phyloP scores from a whole-genome alignment of 2,329 filamentous ascomycete species.

The Zelopaecilomyces penicillatus region DNA sequence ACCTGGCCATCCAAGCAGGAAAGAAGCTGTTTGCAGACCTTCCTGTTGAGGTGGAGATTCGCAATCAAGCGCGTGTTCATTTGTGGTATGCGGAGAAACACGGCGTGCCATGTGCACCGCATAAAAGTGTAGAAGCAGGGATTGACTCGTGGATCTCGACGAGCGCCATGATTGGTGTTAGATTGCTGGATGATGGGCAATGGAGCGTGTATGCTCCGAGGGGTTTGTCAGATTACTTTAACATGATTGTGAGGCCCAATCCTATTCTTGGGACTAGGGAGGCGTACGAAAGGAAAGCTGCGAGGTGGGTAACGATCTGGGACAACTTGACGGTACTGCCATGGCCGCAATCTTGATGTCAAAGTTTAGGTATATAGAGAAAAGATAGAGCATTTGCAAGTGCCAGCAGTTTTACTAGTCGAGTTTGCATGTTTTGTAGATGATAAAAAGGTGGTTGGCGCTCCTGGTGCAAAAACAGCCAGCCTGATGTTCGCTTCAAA shows the following conservation, averaged over 20 bases:
- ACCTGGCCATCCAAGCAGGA: slow-evolving; percentile 23
- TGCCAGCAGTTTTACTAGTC: too few species aligned
- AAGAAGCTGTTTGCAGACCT: slow-evolving; percentile 22
- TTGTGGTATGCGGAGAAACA: slow-evolving; percentile 27
- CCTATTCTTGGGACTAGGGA: slow-evolving; percentile 17
- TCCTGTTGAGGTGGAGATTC: slow-evolving; percentile 25
- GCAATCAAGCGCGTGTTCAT: slow-evolving; percentile 31
- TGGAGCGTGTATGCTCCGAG: slow-evolving; percentile 28
- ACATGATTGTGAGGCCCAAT: slow-evolving; percentile 25
- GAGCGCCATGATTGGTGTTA: slow-evolving; percentile 25
- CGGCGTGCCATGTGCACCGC: slow-evolving; percentile 20
- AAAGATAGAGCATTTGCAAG: too few species aligned
- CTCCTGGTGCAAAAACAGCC: too few species aligned
- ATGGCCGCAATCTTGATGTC: too few species aligned
- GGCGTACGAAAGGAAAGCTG: slow-evolving; percentile 22
- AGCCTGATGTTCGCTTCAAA: too few species aligned
- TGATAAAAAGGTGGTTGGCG: too few species aligned
- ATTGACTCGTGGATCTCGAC: slow-evolving; percentile 28
- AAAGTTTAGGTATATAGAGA: too few species aligned
- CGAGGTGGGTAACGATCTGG: slow-evolving; percentile 17
- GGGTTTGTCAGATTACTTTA: slow-evolving; percentile 28
- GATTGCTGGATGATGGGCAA: slow-evolving; percentile 13
- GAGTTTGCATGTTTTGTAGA: too few species aligned
- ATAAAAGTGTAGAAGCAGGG: slow-evolving; percentile 21
- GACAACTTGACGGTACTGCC: background rate